Evolutionary conservation across 805 yeast genomes (phyloP).

Genomic region (Schwanniomyces polymorphus): DNA sequence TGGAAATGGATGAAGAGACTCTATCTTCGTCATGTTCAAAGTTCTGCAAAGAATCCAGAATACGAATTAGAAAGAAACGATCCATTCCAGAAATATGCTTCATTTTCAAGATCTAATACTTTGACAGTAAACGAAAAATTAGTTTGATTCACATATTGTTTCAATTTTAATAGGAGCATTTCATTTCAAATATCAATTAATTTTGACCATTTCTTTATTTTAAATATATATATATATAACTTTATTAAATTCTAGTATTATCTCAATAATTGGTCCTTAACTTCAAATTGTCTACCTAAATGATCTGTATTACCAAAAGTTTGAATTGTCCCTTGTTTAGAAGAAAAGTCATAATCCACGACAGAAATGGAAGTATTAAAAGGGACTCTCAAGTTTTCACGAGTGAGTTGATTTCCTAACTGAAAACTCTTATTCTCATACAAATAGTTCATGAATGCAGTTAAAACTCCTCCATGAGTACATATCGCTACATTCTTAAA

Average conservation of each 20-base stretch:
- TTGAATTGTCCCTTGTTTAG: conserved; percentile 45
- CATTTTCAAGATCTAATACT: conserved; percentile 39
- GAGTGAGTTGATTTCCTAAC: conserved; percentile 37
- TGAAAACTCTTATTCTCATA: conserved; percentile 36
- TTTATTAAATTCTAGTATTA: conserved; percentile 14
- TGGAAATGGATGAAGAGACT: conserved; percentile 69
- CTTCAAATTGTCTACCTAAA: conserved; percentile 56
- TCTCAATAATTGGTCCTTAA: conserved; percentile 48
- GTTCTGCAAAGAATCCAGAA: conserved; percentile 27
- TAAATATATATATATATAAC: not conserved
- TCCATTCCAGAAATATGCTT: conserved; percentile 40
- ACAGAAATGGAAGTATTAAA: conserved; percentile 75
- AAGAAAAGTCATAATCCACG: conserved; percentile 51
- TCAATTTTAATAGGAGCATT: not conserved
- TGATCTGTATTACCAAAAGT: conserved; percentile 69
- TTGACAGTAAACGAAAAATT: conserved; percentile 17
- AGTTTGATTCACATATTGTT: not conserved
- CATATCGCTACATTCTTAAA: conserved; percentile 57
- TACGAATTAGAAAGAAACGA: conserved; percentile 40
- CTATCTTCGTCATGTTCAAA: conserved; percentile 28
- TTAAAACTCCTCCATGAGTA: conserved; percentile 82
- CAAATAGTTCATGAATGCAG: conserved; percentile 56
- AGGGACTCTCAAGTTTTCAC: conserved; percentile 54
- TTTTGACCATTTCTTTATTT: not conserved
- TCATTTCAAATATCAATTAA: not conserved